phyloP scores from a whole-genome alignment of 2,329 filamentous ascomycete genomes.

The Microcera coccophila region DNA sequence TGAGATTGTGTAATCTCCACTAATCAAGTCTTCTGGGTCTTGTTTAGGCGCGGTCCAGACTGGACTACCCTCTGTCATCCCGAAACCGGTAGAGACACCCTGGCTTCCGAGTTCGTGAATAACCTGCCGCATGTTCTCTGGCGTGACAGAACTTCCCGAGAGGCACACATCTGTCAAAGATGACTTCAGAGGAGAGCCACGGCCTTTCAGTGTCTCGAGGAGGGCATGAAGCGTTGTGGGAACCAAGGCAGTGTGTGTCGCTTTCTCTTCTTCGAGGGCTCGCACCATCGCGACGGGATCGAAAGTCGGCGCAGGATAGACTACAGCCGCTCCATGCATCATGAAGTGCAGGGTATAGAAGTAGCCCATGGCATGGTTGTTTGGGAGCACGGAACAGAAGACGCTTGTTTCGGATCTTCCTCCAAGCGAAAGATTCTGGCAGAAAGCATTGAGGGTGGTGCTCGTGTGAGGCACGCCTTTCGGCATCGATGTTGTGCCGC shows the following conservation, averaged over 20 bases:
- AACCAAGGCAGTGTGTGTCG: neutral
- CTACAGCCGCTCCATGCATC: neutral
- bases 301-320: neutral
- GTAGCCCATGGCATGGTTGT: neutral
- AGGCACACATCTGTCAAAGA: neutral
- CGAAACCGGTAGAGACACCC: neutral
- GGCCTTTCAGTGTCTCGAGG: neutral
- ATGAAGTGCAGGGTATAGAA: neutral
- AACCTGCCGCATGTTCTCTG: neutral
- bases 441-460: neutral
- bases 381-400: neutral
- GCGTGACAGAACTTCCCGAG: neutral
- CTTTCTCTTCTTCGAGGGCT: neutral
- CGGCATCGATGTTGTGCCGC: neutral
- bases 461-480: neutral
- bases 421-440: neutral
- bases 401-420: neutral
- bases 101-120: neutral
- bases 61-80: neutral
- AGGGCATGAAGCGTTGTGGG: neutral
- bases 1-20: neutral
- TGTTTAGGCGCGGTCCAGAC: neutral
- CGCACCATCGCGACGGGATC: neutral
- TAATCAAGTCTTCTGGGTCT: neutral
- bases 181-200: neutral